Evolutionary conservation across 768 basidiomycete genomes (phyloP), one percentile per base, ranked within the genome.

Genomic region (Favolaschia claudopus): DNA sequence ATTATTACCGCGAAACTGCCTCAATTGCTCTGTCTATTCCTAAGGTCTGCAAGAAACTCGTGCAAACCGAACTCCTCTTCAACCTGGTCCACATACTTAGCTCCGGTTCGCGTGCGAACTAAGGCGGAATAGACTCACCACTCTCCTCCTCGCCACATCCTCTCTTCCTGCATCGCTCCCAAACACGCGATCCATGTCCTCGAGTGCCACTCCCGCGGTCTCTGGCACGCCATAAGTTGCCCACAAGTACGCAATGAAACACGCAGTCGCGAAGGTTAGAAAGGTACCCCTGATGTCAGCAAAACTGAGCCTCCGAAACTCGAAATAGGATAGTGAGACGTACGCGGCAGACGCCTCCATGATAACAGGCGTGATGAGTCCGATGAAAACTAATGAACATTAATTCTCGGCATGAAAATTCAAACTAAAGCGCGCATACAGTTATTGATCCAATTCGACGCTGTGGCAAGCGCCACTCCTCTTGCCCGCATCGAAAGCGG

Each of bases 381-480:
- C 92, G 52, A 93, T 87, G 48, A 92, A 71, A 67, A 93, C 92
- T 93, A 19, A 52, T 19, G 20, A 14, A 19, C 4, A 42, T 5
- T 19, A 17, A 33, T 9, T 9, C n/a, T 50, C 34, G 24, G 19
- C 19, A 34, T 17, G 7, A 43, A 39, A 5, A 46, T 15, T 13
- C 17, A 34, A 32, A 1, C 15, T 40, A 51, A 14, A 72, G n/a
- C n/a, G n/a, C n/a, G n/a, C 81, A 2, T 46, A 88, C 89, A 94
- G 57, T 94, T 94, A 67, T 93, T 93, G 24, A 84, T 65, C 92
- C 92, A 94, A 63, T 91, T 92, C n/a, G 89, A 91, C 3, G 91
- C 89, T 2, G 93, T 94, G 19, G 91, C 87, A 20, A 96, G 67
- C 22, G 92, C 85, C 5, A 95, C 93, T 44, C 94, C 94, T 68